These are phyloP conservation scores for Botrytis medusae DNA, from an alignment of 2,329 filamentous ascomycete genomes.

Conservation along the genomic window DNA sequence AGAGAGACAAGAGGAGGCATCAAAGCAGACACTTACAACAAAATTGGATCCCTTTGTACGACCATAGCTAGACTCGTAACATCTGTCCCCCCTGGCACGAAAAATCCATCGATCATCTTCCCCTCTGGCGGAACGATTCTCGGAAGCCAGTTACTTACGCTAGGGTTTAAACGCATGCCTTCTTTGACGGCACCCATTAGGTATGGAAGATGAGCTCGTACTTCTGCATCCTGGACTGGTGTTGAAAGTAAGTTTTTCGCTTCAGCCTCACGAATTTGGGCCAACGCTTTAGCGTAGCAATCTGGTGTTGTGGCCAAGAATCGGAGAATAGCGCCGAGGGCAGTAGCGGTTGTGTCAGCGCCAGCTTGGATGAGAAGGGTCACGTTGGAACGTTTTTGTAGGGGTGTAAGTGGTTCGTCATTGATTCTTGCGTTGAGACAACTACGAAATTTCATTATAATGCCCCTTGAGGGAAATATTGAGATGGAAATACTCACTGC, in stretches of 20 bases:
- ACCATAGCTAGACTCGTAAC: conserved; percentile 57
- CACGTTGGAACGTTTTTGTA: conserved; percentile 19
- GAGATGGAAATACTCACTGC: background rate
- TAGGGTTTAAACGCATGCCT: background rate
- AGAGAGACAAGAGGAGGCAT: background rate
- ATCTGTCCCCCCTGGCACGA: conserved; percentile 33
- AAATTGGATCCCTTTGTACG: conserved; percentile 48
- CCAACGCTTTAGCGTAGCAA: background rate
- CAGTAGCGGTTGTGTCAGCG: conserved; percentile 27
- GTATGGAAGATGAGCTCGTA: conserved; percentile 11
- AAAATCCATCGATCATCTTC: background rate
- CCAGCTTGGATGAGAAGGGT: conserved; percentile 25
- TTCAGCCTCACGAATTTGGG: background rate
- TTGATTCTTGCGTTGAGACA: conserved; percentile 14
- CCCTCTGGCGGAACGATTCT: background rate
- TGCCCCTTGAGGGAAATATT: no score
- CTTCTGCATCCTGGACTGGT: conserved; percentile 6
- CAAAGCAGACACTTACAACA: conserved; percentile 40
- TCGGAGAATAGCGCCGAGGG: conserved; percentile 12
- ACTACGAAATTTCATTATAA: background rate
- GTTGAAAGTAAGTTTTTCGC: background rate
- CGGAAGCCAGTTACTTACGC: background rate
- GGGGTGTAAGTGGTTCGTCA: conserved; percentile 9
- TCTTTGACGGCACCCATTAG: conserved; percentile 1
- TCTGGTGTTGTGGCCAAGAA: background rate